Percentiles rank a stretch among this genome's conserved stretches.
Evolutionary conservation across 148 eudicot genomes (phyloP).

Genomic region (Fallopia convolvulus): DNA sequence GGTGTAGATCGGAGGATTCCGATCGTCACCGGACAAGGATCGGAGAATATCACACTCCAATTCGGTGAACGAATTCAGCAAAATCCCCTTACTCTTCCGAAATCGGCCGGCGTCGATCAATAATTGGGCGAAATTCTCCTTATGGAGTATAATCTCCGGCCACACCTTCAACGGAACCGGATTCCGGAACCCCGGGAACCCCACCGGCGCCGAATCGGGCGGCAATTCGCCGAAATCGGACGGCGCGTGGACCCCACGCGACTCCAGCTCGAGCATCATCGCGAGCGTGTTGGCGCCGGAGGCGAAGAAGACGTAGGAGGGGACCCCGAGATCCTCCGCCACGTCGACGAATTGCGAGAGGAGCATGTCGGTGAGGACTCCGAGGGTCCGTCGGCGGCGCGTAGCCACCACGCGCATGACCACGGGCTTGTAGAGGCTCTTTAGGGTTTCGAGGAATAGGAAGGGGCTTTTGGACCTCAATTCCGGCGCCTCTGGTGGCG

Average conservation of each 20-base stretch:
- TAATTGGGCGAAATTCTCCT: neutral
- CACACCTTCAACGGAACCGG: constrained; percentile 18
- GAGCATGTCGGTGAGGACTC: constrained; percentile 23
- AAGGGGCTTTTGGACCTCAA: constrained; percentile 1
- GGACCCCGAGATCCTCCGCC: constrained; percentile 19
- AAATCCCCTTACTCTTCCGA: constrained; percentile 21
- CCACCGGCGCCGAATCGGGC: neutral
- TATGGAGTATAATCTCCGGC: constrained; percentile 13
- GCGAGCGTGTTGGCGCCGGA: constrained; percentile 14
- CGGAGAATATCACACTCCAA: constrained; percentile 16
- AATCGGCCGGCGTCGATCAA: constrained; percentile 4
- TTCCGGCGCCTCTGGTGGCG: neutral
- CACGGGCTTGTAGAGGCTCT: neutral
- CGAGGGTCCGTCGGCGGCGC: constrained; percentile 7
- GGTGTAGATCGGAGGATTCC: constrained; percentile 18
- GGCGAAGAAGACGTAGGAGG: constrained; percentile 25
- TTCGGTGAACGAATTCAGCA: constrained; percentile 27
- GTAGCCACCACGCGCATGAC: neutral
- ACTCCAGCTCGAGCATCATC: neutral
- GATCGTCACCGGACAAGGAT: neutral
- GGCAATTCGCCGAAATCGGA: neutral
- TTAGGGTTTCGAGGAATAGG: neutral
- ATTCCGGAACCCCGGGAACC: constrained; percentile 23
- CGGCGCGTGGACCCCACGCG: neutral
- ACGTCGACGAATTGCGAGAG: constrained; percentile 17